Evolutionary conservation across 2,329 filamentous ascomycete genomes (phyloP).

Genomic region (Phaeophleospora eucalypticola): DNA sequence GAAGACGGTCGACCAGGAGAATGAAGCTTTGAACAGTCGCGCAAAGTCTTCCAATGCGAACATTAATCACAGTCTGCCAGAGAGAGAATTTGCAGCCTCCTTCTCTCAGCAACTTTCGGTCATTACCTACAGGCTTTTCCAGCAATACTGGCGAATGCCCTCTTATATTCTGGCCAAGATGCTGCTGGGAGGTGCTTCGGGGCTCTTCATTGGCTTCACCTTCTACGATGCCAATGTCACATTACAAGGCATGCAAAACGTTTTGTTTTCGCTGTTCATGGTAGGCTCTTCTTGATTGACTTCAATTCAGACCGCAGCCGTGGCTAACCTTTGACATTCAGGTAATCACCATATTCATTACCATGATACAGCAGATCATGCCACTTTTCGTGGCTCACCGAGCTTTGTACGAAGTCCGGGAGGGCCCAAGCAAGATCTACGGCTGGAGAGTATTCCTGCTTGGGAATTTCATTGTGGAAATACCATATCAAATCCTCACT

Average conservation of each 20-base stretch:
- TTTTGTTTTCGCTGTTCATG: conserved; percentile 76
- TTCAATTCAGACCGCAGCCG: no score
- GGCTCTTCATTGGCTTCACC: conserved; percentile 78
- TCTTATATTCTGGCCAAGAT: conserved; percentile 80
- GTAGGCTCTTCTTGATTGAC: no score
- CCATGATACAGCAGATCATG: conserved; percentile 69
- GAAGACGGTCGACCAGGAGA: conserved; percentile 42
- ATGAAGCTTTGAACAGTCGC: conserved; percentile 28
- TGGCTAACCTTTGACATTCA: no score
- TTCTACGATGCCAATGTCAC: conserved; percentile 68
- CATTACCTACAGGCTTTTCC: conserved; percentile 68
- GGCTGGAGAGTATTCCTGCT: conserved; percentile 78
- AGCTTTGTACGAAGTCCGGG: conserved; percentile 73
- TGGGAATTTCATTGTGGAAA: conserved; percentile 72
- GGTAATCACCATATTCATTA: conserved; percentile 51
- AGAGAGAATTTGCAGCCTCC: conserved; percentile 66
- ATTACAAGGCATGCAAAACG: conserved; percentile 72
- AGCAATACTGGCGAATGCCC: conserved; percentile 84
- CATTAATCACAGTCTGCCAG: no score
- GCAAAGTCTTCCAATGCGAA: no score
- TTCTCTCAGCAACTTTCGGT: conserved; percentile 60
- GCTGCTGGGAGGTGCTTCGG: conserved; percentile 57
- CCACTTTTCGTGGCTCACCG: conserved; percentile 76
- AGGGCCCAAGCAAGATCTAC: conserved; percentile 75
- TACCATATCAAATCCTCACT: conserved; percentile 75